Evolutionary conservation across 2,329 filamentous ascomycete species (phyloP), one percentile per base, ranked within the genome.

Genomic region (Penicillium sp.): DNA sequence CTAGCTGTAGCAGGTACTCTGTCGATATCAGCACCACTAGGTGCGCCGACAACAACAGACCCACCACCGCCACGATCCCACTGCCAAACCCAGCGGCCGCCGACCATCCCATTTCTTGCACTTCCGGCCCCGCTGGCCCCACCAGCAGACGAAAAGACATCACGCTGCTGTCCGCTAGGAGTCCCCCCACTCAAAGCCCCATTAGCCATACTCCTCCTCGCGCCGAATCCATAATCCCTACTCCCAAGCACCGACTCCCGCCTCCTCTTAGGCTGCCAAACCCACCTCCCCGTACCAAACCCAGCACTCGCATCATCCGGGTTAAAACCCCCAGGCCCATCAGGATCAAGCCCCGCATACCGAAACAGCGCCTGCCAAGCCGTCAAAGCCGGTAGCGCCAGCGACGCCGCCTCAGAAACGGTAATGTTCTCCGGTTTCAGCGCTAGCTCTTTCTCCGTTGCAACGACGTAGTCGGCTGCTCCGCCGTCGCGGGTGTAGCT

Each of bases 351-450:
- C 2, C 58, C 59, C 5, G 64, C 68, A 50, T 72, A 64, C 12
- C 51, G 58, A 51, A 72, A 73, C 25, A 74, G 57, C 3, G 68
- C 70, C 57, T 74, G 70, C 68, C 70, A 75, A 9, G 69, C 72
- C 27, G 69, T 72, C 44, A 75, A 61, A 6, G 62, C 66, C 2
- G 68, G 65, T 4, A 72, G 53, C 0, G 72, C 70, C 10, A 75
- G 60, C 3, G 70, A 65, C 6, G 67, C 65, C 2, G 69, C 69
- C 42, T 69, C 64, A 4, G 59, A 59, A 0, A 64, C 59, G 14
- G 59, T 61, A 25, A 73, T 59, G 50, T 70, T 72, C n/a, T 46
- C 50, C 11, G 70, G 70, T 43, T 71, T 72, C 28, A 62, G 57
- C 11, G 69, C 64, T 19, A 75, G 50, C 52, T 75, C 71, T 8